Percentiles rank a stretch among this genome's conserved stretches.
phyloP scores from a whole-genome alignment of 2,329 filamentous ascomycete species.

The Claviceps monticola region DNA sequence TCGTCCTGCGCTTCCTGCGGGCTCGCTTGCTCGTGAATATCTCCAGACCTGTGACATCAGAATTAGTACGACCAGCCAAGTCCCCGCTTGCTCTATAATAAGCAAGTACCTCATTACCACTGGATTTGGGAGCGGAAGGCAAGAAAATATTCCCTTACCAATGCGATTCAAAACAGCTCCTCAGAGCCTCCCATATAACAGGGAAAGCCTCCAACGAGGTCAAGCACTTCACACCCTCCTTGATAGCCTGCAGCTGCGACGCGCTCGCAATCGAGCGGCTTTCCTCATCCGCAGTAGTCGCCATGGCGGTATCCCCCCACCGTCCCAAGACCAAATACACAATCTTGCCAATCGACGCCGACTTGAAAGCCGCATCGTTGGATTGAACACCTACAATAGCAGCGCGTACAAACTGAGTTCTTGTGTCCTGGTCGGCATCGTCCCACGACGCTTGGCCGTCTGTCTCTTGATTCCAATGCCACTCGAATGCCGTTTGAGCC shows the following conservation, averaged over 20 bases:
- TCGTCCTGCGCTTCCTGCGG: slow-evolving; percentile 43
- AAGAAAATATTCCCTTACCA: slow-evolving; percentile 24
- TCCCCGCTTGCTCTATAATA: too few species aligned
- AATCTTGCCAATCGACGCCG: slow-evolving; percentile 41
- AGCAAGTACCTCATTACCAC: too few species aligned
- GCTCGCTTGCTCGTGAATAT: slow-evolving; percentile 27
- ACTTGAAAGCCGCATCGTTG: slow-evolving; percentile 33
- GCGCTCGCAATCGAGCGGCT: slow-evolving; percentile 36
- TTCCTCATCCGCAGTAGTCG: slow-evolving; percentile 24
- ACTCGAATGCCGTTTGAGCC: slow-evolving; percentile 63
- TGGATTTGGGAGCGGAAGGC: not conserved
- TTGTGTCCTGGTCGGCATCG: slow-evolving; percentile 42
- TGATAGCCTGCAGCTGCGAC: slow-evolving; percentile 47
- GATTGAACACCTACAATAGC: slow-evolving; percentile 32
- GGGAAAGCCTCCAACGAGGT: slow-evolving; percentile 36
- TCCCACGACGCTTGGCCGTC: slow-evolving; percentile 43
- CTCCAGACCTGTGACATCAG: slow-evolving; percentile 27
- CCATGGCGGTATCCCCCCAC: slow-evolving; percentile 55
- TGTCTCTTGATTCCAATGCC: slow-evolving; percentile 51
- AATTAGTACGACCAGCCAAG: too few species aligned
- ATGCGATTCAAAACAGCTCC: slow-evolving; percentile 34
- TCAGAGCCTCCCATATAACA: slow-evolving; percentile 37
- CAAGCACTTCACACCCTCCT: slow-evolving; percentile 36
- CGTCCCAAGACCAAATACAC: slow-evolving; percentile 52
- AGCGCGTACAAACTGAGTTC: slow-evolving; percentile 41